Percentiles rank a stretch among this genome's conserved stretches.
Conservation (phyloP, 1,284 basidiomycete genomes). For the Cystobasidium slooffiae region DNA sequence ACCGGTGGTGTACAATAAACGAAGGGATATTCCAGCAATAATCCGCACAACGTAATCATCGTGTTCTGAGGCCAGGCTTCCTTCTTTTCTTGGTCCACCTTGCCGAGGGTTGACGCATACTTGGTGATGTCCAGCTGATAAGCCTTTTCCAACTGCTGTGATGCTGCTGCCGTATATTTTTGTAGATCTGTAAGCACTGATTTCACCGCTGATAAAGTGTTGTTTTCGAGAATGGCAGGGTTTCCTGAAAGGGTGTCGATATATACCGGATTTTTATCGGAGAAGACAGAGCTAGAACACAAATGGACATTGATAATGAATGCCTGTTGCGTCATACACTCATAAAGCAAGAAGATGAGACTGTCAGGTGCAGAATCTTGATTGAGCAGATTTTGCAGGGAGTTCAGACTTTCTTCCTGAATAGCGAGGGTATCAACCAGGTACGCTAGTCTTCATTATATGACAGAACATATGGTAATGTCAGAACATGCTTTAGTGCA, state of each 20-base stretch:
- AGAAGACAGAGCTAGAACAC: neutral
- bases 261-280: neutral
- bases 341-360: slow-evolving; percentile 1
- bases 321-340: neutral
- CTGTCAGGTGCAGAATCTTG: neutral
- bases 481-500: neutral
- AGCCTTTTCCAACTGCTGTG: too few relatives aligned
- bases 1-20: neutral
- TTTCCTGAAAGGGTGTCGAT: neutral
- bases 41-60: slow-evolving; percentile 21
- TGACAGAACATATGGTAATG: neutral
- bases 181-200: too few relatives aligned
- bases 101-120: neutral
- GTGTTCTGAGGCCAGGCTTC: neutral
- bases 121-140: too few relatives aligned
- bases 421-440: slow-evolving; percentile 11
- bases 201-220: too few relatives aligned
- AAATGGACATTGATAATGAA: slow-evolving; percentile 10
- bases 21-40: slow-evolving; percentile 41
- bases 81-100: neutral
- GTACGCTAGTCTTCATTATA: slow-evolving; percentile 6
- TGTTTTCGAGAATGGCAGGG: too few relatives aligned
- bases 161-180: too few relatives aligned
- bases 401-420: neutral
- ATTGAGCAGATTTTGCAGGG: slow-evolving; percentile 2